These are phyloP conservation scores for Nicotiana knightiana DNA, from an alignment of 257 asterid genomes.

Conservation along the genomic window DNA sequence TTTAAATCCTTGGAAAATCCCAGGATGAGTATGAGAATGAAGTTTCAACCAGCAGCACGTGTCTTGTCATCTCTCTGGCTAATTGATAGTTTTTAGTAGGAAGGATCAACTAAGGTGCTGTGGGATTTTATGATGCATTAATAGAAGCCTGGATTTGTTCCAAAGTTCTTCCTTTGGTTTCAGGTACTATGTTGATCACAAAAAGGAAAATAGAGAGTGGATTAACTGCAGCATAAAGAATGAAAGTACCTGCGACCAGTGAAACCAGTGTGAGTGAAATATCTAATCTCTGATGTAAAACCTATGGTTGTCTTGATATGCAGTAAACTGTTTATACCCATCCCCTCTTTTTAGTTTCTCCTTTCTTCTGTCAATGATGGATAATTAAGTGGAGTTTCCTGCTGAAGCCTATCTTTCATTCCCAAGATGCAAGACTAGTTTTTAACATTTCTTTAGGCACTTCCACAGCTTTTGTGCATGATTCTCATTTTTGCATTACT, in stretches of 20 bases:
- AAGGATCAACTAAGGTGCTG: neutral
- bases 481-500: too few relatives aligned
- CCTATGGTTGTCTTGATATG: too few relatives aligned
- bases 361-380: too few relatives aligned
- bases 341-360: too few relatives aligned
- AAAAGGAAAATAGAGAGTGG: slow-evolving; percentile 51
- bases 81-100: neutral
- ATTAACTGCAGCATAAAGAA: slow-evolving; percentile 58
- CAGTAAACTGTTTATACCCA: too few relatives aligned
- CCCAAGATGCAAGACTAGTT: too few relatives aligned
- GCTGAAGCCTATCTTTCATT: too few relatives aligned
- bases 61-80: neutral
- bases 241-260: slow-evolving; percentile 59
- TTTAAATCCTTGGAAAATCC: neutral
- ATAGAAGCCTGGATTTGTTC: slow-evolving; percentile 76
- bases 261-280: neutral
- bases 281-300: too few relatives aligned
- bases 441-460: too few relatives aligned
- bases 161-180: slow-evolving; percentile 78
- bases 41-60: neutral
- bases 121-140: slow-evolving; percentile 22
- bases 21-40: neutral
- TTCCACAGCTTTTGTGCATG: too few relatives aligned
- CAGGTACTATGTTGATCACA: slow-evolving; percentile 70
- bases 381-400: too few relatives aligned